Base-by-base conservation (phyloP, 805 yeast genomes). In the Sugiyamaella smithiae region DNA sequence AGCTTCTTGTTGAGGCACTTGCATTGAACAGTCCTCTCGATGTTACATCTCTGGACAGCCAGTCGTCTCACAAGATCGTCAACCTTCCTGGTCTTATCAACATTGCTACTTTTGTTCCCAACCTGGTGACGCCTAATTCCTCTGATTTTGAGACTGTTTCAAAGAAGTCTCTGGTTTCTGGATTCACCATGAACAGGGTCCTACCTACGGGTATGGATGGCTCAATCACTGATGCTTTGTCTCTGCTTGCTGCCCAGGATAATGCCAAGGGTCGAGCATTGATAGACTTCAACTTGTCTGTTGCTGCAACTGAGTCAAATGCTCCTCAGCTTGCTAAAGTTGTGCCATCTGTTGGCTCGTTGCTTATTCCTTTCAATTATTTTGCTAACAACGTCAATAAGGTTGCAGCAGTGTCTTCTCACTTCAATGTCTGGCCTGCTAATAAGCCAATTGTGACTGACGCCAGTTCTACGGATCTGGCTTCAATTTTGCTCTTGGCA, bases 1-100 rank as follows among this genome's bases (percentile, higher is more conserved):
- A 93, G 72, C 75, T 93, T 58, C 76, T 93, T 70, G 83, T 93
- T 57, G 98, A 93, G 73, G 98, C 99, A n/a, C 69, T 89, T 57
- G 77, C 91, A 33, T 77, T 93, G 73, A 58, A 57, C 53, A 46
- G 45, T 36, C 55, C 61, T 40, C 72, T 89, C 57, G 85, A 84
- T 19, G 88, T 86, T 46, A 65, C 85, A 43, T 80, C 80, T 63
- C 76, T 82, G 63, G 99, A 91, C 71, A 83, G 95, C 28, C 97
- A 91, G 73, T 81, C 96, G 32, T 87, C 96, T 33, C 95, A 88
- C 69, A 77, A 80, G 59, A 87, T 95, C 49, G 76, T 86, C 38
- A 77, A 81, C 46, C 69, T 91, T 50, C 97, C 97, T 40, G 97
- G 97, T 55, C 75, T 91, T 56, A 81, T 91, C 55, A 88, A 89